phyloP scores from a whole-genome alignment of 257 asterid genomes.

The Nicotiana tabacum region DNA sequence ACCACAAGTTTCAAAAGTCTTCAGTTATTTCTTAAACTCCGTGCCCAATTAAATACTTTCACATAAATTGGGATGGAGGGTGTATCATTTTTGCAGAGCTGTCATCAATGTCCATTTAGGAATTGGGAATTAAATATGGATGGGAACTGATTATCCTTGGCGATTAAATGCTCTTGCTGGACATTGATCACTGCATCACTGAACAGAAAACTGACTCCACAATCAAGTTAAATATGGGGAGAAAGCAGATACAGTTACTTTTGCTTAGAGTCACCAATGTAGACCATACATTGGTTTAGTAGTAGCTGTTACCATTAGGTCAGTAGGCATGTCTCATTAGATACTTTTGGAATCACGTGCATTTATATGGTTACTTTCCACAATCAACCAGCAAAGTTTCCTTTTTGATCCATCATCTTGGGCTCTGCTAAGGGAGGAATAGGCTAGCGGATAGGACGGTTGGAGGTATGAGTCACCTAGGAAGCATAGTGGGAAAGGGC shows the following conservation, averaged over 20 bases:
- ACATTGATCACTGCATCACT: neutral
- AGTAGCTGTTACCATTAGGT: neutral
- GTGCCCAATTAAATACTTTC: too few species aligned
- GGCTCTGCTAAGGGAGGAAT: neutral
- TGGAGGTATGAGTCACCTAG: neutral
- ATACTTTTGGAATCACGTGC: neutral
- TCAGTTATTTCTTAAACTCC: too few species aligned
- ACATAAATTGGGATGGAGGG: too few species aligned
- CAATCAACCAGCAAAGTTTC: neutral
- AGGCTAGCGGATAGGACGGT: neutral
- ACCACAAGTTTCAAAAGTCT: too few species aligned
- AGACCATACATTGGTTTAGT: neutral
- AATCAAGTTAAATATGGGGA: neutral
- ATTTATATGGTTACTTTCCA: neutral
- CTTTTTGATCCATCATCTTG: neutral
- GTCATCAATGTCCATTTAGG: neutral
- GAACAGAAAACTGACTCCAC: neutral
- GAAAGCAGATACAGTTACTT: neutral
- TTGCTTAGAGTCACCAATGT: constrained; percentile 2
- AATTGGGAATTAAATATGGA: neutral
- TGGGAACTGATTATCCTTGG: neutral
- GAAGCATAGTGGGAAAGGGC: neutral
- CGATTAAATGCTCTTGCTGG: constrained; percentile 1
- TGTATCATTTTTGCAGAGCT: neutral
- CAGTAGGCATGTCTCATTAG: neutral